Evolutionary conservation across 371 early-diverging fungal genomes (phyloP), one percentile per base, ranked within the genome.

Genomic region (Apophysomyces sp.): DNA sequence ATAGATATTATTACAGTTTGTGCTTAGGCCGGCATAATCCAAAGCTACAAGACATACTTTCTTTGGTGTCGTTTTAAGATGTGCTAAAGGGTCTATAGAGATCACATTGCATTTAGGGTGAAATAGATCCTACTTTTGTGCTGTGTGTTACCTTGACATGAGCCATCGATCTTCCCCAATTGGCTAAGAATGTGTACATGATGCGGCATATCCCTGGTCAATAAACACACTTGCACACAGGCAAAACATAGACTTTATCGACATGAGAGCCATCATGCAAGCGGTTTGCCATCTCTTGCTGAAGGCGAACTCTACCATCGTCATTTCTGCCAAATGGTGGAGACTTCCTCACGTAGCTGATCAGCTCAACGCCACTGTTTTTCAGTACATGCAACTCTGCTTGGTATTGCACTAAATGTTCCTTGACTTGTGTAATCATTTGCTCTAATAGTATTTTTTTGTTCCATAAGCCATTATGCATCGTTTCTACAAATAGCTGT

Each of bases 311-410:
- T 55, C 34, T 29, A 26, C n/a, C 34, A n/a, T 55, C 26, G 0
- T 30, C 9, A 6, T 36, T 21, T 9, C 0, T 18, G 31, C 56
- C 56, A 34, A 34, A 34, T 34, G 34, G 13, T 32, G 31, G 31
- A 13, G 56, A 37, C 34, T 4, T 56, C 16, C 36, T n/a, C n/a
- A n/a, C n/a, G n/a, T n/a, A n/a, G n/a, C n/a, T n/a, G n/a, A n/a
- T n/a, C n/a, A n/a, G n/a, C n/a, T n/a, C n/a, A n/a, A n/a, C n/a
- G n/a, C n/a, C n/a, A n/a, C n/a, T n/a, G n/a, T n/a, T n/a, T n/a
- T n/a, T n/a, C n/a, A n/a, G n/a, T n/a, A n/a, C n/a, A n/a, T n/a
- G 31, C 15, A 56, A 15, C 21, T 56, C 56, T 56, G 30, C 56
- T 26, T 56, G 37, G 34, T 32, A 56, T n/a, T 8, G 28, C 28